Evolutionary conservation across 495 filamentous ascomycete species (phyloP), one percentile per base, ranked within the genome.

Genomic region (Margaritispora aquatica): DNA sequence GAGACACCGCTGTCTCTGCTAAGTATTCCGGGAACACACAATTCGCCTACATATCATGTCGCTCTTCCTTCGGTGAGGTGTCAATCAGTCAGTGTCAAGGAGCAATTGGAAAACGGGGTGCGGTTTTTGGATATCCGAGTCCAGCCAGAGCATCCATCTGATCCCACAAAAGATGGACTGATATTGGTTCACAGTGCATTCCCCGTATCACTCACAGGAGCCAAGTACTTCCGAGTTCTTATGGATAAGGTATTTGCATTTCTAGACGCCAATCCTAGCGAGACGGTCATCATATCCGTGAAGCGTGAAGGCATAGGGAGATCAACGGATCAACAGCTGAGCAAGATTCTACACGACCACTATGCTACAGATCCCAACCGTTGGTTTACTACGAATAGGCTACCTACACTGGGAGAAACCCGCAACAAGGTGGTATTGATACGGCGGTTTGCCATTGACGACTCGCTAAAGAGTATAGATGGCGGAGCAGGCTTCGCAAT

Each of bases 1-100:
- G 76, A 82, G 24, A 84, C 80, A 17, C 80, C 89, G 0, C 75
- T 97, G 22, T 90, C 90, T 11, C 80, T 87, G 3, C 83, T 98
- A 27, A 90, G 86, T 46, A 96, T 98, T 60, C 95, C 94, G 1
- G 94, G 94, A 56, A 97, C 94, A 0, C 94, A 98, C 79, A 98
- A 98, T 73, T 88, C 86, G 7, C 88, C 93, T 1, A 94, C 93
- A 1, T 85, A 81, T 73, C 78, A 94, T 72, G 71, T 80, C 24
- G 93, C 94, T 20, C 82, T 96, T 0, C 94, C 94, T 7, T 94
- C 90, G 0, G 94, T 98, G 13, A 88, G 94, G 55, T 98, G 94
- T 73, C 94, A 98, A 72, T 85, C 89, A 24, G 90, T 92, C 23
- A 74, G 80, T 47, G 80, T 91, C 4, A 77, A 76, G 46, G 82